Evolutionary conservation across 208 protist genomes (phyloP).

Genomic region (Leishmania turanica): DNA sequence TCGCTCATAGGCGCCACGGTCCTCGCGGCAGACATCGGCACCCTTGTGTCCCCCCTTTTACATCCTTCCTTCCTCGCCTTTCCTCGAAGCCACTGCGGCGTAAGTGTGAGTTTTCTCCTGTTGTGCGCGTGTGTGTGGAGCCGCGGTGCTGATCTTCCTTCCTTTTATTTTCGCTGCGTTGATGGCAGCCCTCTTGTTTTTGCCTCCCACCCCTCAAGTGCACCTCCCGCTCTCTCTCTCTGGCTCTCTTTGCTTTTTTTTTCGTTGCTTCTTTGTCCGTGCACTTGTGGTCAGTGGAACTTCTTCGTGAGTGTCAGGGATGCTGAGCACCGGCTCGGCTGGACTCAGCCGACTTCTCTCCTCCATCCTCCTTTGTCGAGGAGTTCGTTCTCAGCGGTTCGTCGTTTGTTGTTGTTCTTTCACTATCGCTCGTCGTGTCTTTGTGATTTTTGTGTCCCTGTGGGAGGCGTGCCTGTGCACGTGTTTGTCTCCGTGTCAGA

Average conservation of each 20-base stretch:
- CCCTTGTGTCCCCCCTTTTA: neutral
- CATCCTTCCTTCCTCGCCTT: neutral
- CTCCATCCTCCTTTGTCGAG: neutral
- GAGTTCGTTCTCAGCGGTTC: neutral
- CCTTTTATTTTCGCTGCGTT: neutral
- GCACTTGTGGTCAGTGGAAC: neutral
- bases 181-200: neutral
- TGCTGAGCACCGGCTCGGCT: neutral
- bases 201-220: neutral
- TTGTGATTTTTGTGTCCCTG: neutral
- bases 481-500: neutral
- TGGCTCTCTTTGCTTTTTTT: neutral
- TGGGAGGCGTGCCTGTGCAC: neutral
- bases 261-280: neutral
- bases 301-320: neutral
- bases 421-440: conserved; percentile 8
- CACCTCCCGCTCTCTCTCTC: neutral
- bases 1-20: neutral
- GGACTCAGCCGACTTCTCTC: neutral
- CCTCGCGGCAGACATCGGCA: neutral
- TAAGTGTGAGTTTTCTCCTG: neutral
- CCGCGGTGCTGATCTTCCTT: neutral
- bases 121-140: neutral
- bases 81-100: neutral
- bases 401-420: conserved; percentile 1